Conservation (phyloP, 192 early-diverging fungal genomes). For the Thamnidium elegans region DNA sequence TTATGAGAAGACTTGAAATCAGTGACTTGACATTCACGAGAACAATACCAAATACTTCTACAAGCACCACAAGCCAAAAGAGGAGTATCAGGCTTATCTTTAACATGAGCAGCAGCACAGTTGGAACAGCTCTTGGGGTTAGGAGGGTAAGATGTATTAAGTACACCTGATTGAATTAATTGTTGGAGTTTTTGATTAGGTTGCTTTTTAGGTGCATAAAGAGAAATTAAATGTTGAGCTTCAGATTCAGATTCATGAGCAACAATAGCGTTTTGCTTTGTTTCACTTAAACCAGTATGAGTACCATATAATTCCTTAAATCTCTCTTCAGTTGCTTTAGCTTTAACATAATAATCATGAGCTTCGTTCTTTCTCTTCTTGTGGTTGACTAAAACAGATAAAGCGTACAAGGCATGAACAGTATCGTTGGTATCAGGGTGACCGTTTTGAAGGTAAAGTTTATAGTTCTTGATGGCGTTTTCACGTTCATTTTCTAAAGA, state of each 20-base stretch:
- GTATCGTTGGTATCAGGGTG: constrained; percentile 54
- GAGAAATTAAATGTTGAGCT: constrained; percentile 27
- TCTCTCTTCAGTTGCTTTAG: constrained; percentile 49
- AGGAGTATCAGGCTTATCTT: constrained; percentile 40
- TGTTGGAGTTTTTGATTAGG: constrained; percentile 33
- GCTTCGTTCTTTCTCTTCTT: constrained; percentile 44
- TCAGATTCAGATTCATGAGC: constrained; percentile 37
- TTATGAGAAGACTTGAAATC: constrained; percentile 38
- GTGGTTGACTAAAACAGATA: constrained; percentile 40
- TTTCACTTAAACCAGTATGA: constrained; percentile 45
- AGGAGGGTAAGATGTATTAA: constrained; percentile 40
- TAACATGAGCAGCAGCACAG: constrained; percentile 37
- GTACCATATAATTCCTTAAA: constrained; percentile 55
- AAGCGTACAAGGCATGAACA: constrained; percentile 49
- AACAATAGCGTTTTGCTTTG: constrained; percentile 45
- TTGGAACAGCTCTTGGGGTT: constrained; percentile 44
- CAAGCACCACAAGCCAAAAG: constrained; percentile 54
- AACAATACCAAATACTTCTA: constrained; percentile 55
- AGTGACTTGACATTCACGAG: constrained; percentile 55
- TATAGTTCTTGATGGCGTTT: constrained; percentile 50
- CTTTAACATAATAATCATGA: constrained; percentile 45
- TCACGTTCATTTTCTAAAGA: constrained; percentile 37
- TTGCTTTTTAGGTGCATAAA: constrained; percentile 9
- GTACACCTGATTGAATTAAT: constrained; percentile 41
- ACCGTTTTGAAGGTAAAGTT: constrained; percentile 44